phyloP scores from a whole-genome alignment of 352 stramenopile genomes.

The Phytophthora melonis region DNA sequence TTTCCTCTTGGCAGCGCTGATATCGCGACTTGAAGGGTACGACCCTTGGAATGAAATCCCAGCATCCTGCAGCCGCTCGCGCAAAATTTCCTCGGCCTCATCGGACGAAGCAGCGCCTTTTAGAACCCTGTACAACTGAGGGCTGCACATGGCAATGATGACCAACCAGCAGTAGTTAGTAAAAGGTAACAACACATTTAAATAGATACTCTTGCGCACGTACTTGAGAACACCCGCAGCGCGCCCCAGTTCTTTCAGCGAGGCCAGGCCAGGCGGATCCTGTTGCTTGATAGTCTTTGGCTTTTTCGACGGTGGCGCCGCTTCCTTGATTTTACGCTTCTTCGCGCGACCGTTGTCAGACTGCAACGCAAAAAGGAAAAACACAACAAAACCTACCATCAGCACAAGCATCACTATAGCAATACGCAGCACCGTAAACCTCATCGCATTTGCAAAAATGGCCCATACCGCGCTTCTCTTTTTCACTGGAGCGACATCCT shows the following conservation, averaged over 20 bases:
- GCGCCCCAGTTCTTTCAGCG: conserved; percentile 77
- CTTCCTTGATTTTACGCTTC: conserved; percentile 34
- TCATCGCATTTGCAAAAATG: background rate
- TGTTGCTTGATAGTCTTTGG: conserved; percentile 25
- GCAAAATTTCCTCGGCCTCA: conserved; percentile 68
- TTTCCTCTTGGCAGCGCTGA: conserved; percentile 76
- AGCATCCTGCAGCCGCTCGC: conserved; percentile 56
- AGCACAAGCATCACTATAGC: background rate
- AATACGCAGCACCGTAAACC: background rate
- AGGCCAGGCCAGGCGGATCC: conserved; percentile 58
- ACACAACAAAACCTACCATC: background rate
- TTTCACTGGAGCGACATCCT: conserved; percentile 32
- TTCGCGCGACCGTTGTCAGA: conserved; percentile 12
- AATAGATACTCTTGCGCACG: conserved; percentile 15
- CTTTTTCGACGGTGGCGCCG: conserved; percentile 35
- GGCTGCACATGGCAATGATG: conserved; percentile 42
- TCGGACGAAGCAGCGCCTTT: conserved; percentile 51
- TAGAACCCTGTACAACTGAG: conserved; percentile 65
- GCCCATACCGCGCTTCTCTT: conserved; percentile 37
- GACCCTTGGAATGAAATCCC: conserved; percentile 61
- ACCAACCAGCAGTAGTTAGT: conserved; percentile 5
- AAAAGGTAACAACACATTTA: background rate
- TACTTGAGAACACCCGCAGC: conserved; percentile 77
- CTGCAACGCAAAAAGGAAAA: background rate
- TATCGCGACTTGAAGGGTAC: conserved; percentile 76